A percentile compares a stretch with the other conserved stretches of the same genome.
phyloP scores from a whole-genome alignment of 805 yeast genomes.

The Starmera dryadoides region DNA sequence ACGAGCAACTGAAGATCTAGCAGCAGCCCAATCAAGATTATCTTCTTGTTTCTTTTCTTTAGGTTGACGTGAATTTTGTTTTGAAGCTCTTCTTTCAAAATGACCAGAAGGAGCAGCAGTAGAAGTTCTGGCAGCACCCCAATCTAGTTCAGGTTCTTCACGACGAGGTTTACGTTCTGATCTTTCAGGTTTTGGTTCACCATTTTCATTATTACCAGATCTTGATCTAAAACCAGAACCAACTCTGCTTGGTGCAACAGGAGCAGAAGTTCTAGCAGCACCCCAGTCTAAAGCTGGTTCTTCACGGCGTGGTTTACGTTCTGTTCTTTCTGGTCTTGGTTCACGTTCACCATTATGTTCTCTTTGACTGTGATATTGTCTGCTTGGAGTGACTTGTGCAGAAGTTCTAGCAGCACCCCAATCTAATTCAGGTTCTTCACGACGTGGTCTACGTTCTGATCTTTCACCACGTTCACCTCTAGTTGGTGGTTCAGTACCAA shows the following conservation, averaged over 20 bases:
- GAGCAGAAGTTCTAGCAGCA: constrained; percentile 20
- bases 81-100: constrained; percentile 23
- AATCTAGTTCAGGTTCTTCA: constrained; percentile 50
- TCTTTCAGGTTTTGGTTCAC: constrained; percentile 10
- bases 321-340: constrained; percentile 25
- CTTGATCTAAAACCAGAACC: constrained; percentile 24
- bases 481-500: constrained; percentile 24
- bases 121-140: constrained; percentile 37
- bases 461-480: constrained; percentile 24
- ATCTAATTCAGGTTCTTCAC: constrained; percentile 38
- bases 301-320: constrained; percentile 31
- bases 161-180: constrained; percentile 24
- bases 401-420: constrained; percentile 32
- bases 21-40: constrained; percentile 40
- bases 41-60: constrained; percentile 26
- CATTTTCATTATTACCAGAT: constrained; percentile 23
- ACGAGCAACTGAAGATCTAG: constrained; percentile 13
- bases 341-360: constrained; percentile 18
- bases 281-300: constrained; percentile 44
- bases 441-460: constrained; percentile 27
- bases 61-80: constrained; percentile 23
- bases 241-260: constrained; percentile 28
- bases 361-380: constrained; percentile 12
- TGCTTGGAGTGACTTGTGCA: constrained; percentile 24
- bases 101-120: constrained; percentile 27